These are phyloP conservation scores for Microsporum canis DNA, from an alignment of 2,329 filamentous ascomycete genomes.

Conservation along the genomic window DNA sequence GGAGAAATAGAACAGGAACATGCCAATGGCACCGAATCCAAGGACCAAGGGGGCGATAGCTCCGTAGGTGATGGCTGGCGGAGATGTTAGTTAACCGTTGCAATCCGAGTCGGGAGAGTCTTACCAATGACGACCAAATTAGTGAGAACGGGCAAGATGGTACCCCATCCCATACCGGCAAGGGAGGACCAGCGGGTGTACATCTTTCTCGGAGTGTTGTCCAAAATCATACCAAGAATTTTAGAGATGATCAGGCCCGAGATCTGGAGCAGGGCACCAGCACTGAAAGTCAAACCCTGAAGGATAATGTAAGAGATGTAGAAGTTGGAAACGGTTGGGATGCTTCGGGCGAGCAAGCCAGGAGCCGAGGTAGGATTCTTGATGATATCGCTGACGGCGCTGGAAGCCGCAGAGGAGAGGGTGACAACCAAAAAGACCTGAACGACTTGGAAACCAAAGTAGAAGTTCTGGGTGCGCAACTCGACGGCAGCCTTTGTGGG, in stretches of 20 bases:
- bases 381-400: conserved; percentile 53
- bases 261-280: conserved; percentile 62
- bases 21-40: conserved; percentile 66
- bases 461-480: conserved; percentile 78
- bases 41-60: conserved; percentile 78
- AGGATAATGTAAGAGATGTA: conserved; percentile 93
- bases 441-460: conserved; percentile 61
- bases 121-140: conserved; percentile 68
- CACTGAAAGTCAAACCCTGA: conserved; percentile 71
- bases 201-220: conserved; percentile 67
- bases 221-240: conserved; percentile 61
- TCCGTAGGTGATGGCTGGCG: conserved; percentile 66
- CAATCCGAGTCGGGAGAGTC: too few species aligned
- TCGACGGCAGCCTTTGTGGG: conserved; percentile 72
- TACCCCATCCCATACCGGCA: conserved; percentile 70
- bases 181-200: conserved; percentile 67
- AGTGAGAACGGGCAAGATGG: conserved; percentile 67
- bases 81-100: conserved; percentile 10
- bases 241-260: conserved; percentile 62
- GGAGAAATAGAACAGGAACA: conserved; percentile 72
- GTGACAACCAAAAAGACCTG: conserved; percentile 88
- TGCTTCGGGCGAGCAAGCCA: conserved; percentile 54
- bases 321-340: conserved; percentile 82
- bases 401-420: conserved; percentile 65
- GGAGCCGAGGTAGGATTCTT: conserved; percentile 52